phyloP scores from a whole-genome alignment of 1,139 yeast species.

The Suhomyces bribrorum region DNA sequence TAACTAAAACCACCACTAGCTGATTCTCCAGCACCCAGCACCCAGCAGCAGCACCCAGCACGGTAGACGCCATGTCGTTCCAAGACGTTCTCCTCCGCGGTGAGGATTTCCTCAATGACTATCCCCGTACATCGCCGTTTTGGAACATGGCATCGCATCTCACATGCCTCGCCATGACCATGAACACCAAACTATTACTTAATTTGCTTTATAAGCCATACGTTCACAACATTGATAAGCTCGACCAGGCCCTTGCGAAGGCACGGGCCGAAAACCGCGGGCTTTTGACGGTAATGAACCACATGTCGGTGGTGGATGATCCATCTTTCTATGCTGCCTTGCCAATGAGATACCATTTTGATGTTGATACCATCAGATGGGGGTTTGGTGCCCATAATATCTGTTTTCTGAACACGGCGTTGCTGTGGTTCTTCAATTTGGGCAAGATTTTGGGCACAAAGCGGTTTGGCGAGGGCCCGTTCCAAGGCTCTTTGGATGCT shows the following conservation, averaged over 20 bases:
- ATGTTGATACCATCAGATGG: conserved; percentile 80
- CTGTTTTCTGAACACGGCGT: conserved; percentile 64
- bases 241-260: conserved; percentile 61
- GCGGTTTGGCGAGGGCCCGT: conserved; percentile 90
- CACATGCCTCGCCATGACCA: conserved; percentile 68
- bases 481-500: conserved; percentile 88
- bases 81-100: conserved; percentile 74
- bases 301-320: conserved; percentile 92
- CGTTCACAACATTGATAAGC: conserved; percentile 59
- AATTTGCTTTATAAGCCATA: conserved; percentile 62
- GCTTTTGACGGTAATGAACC: conserved; percentile 88
- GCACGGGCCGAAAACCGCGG: conserved; percentile 72
- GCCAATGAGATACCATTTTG: conserved; percentile 67
- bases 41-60: background rate
- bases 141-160: conserved; percentile 74
- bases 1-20: no score
- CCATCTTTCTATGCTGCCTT: conserved; percentile 87
- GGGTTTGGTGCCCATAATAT: conserved; percentile 92
- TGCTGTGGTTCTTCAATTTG: conserved; percentile 70
- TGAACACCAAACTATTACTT: conserved; percentile 63
- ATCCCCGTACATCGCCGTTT: conserved; percentile 56
- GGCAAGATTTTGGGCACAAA: conserved; percentile 87
- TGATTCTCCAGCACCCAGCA: background rate
- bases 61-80: conserved; percentile 78
- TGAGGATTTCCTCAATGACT: conserved; percentile 62